Percentiles rank a stretch among this genome's conserved stretches.
Conservation (phyloP, 805 yeast species). For the Yamadazyma tumulicola region DNA sequence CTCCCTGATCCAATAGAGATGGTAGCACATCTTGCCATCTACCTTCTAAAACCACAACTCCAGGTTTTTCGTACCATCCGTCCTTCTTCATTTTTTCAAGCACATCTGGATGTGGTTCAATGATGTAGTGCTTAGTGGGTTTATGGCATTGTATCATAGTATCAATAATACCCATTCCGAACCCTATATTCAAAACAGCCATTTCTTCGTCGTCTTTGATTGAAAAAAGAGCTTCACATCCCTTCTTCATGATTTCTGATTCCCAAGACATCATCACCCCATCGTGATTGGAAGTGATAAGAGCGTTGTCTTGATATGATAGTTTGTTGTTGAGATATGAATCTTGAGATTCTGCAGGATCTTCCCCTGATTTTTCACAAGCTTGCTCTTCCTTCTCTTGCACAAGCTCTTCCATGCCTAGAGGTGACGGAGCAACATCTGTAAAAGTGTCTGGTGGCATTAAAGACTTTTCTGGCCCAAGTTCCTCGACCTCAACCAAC, state of each 20-base stretch:
- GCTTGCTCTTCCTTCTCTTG: conserved; percentile 24
- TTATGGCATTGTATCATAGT: conserved; percentile 56
- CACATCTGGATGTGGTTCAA: conserved; percentile 95
- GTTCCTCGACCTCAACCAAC: conserved; percentile 15
- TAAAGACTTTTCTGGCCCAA: background rate
- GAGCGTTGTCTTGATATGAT: conserved; percentile 62
- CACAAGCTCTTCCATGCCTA: conserved; percentile 4
- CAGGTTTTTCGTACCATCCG: conserved; percentile 78
- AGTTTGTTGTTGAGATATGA: conserved; percentile 65
- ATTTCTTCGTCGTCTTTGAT: conserved; percentile 38
- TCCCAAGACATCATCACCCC: conserved; percentile 99
- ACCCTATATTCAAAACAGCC: conserved; percentile 79
- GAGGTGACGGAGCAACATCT: conserved; percentile 5
- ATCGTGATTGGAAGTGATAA: conserved; percentile 72
- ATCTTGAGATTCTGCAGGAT: conserved; percentile 63
- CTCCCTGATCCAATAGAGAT: conserved; percentile 52
- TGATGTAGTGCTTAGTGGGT: conserved; percentile 77
- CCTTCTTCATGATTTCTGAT: conserved; percentile 71
- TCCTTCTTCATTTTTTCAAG: conserved; percentile 59
- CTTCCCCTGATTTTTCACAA: conserved; percentile 10
- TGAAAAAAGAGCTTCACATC: conserved; percentile 69
- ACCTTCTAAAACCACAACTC: conserved; percentile 78
- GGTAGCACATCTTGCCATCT: conserved; percentile 88
- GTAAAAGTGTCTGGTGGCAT: too few relatives aligned
- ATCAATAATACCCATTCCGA: conserved; percentile 97